A percentile compares a stretch with the other conserved stretches of the same genome.
Evolutionary conservation across 2,329 filamentous ascomycete genomes (phyloP).

Genomic region (Zelopaecilomyces penicillatus): DNA sequence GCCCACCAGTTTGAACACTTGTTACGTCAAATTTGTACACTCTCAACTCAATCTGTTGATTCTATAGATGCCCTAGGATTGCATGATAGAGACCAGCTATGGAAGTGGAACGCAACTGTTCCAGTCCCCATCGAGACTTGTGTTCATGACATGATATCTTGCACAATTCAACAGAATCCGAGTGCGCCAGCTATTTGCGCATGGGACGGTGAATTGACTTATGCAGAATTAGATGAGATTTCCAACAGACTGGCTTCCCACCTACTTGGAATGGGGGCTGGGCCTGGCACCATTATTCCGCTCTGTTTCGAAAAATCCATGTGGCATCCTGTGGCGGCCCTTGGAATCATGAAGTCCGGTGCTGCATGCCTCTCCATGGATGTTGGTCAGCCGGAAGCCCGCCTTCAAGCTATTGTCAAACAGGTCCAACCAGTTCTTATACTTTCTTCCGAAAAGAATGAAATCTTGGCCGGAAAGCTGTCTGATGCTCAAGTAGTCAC

Average conservation of each 20-base stretch:
- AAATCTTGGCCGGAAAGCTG: slow-evolving; percentile 6
- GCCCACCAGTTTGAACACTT: slow-evolving; percentile 8
- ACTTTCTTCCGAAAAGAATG: slow-evolving; percentile 12
- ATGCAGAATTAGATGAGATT: slow-evolving; percentile 23
- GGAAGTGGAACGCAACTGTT: slow-evolving; percentile 12
- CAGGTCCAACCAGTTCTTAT: slow-evolving; percentile 11
- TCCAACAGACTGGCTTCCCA: slow-evolving; percentile 9
- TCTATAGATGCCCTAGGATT: slow-evolving; percentile 8
- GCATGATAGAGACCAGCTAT: slow-evolving; percentile 12
- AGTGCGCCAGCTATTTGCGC: slow-evolving; percentile 14
- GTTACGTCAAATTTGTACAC: slow-evolving; percentile 4
- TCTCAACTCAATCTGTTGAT: neutral
- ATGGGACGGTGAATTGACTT: slow-evolving; percentile 29
- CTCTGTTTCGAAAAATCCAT: slow-evolving; percentile 19
- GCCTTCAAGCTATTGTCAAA: slow-evolving; percentile 10
- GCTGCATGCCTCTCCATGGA: slow-evolving; percentile 20
- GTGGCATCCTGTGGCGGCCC: slow-evolving; percentile 15
- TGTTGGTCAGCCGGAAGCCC: slow-evolving; percentile 10
- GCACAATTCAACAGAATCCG: slow-evolving; percentile 10
- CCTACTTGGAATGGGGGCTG: slow-evolving; percentile 15
- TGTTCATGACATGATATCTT: slow-evolving; percentile 11
- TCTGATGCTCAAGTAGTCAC: neutral
- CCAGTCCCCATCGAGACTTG: slow-evolving; percentile 11
- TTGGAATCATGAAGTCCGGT: slow-evolving; percentile 17
- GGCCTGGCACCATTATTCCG: slow-evolving; percentile 15